Evolutionary conservation across 371 early-diverging fungal genomes (phyloP).

Genomic region (Mucor saturninus): DNA sequence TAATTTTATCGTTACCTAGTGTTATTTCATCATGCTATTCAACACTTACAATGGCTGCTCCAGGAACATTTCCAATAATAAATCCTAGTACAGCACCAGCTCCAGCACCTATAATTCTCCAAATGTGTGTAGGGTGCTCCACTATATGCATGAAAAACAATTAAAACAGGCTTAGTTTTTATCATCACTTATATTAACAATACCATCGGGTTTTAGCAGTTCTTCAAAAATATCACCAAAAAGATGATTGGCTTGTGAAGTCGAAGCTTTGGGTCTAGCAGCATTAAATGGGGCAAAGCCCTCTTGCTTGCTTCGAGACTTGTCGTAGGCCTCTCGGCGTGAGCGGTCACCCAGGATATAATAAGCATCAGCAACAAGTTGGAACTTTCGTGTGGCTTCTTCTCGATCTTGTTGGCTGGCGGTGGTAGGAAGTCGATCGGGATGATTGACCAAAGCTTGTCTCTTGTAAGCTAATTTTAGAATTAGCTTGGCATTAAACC

Average conservation of each 20-base stretch:
- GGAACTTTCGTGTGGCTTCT: constrained; percentile 79
- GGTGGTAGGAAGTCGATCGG: constrained; percentile 70
- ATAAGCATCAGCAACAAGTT: constrained; percentile 81
- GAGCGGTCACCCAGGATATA: constrained; percentile 73
- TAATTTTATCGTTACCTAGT: background rate
- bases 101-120: constrained; percentile 33
- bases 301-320: constrained; percentile 51
- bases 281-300: constrained; percentile 17
- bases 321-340: constrained; percentile 79
- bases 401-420: constrained; percentile 63
- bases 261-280: constrained; percentile 27
- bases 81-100: constrained; percentile 36
- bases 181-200: background rate
- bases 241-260: constrained; percentile 29
- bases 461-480: constrained; percentile 71
- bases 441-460: constrained; percentile 74
- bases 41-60: constrained; percentile 35
- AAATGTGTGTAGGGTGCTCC: constrained; percentile 31
- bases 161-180: background rate
- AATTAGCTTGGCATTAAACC: background rate
- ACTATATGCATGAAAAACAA: constrained; percentile 11
- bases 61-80: constrained; percentile 35
- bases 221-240: constrained; percentile 39
- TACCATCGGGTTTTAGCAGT: constrained; percentile 32
- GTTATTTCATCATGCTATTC: background rate